Conservation (phyloP, 176 grass and related monocot genomes). For the Bolboschoenus planiculmis region DNA sequence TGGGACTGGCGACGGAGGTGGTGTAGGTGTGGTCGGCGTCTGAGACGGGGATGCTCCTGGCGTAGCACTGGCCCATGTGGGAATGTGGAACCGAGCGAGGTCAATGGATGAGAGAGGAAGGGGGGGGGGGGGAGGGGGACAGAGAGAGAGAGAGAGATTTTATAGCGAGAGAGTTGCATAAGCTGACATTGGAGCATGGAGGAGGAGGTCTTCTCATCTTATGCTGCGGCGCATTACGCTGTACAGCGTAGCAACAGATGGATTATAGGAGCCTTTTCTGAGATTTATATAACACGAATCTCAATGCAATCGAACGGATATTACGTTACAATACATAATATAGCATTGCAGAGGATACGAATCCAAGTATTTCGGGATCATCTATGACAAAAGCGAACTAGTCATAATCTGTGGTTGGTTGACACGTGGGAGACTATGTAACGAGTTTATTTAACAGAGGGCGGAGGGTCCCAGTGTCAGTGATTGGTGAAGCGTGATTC, state of each 20-base stretch:
- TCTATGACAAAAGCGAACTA: too few relatives aligned
- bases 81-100: not conserved
- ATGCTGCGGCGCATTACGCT: too few relatives aligned
- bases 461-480: not conserved
- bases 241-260: too few relatives aligned
- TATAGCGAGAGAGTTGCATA: not conserved
- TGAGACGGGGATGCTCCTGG: conserved; percentile 51
- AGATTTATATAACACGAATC: too few relatives aligned
- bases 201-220: too few relatives aligned
- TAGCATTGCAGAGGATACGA: too few relatives aligned
- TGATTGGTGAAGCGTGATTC: not conserved
- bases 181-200: not conserved
- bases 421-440: too few relatives aligned
- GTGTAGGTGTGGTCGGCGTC: conserved; percentile 26
- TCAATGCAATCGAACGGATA: too few relatives aligned
- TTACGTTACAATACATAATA: too few relatives aligned
- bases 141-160: not conserved
- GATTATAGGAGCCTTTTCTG: too few relatives aligned
- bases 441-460: not conserved
- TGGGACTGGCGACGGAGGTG: conserved; percentile 21
- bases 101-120: not conserved
- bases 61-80: conserved; percentile 90
- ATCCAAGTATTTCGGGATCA: not conserved
- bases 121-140: not conserved
- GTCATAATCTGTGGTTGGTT: too few relatives aligned